These are phyloP conservation scores for Leptoxyphium fumago DNA, from an alignment of 2,329 filamentous ascomycete species.

Conservation along the genomic window DNA sequence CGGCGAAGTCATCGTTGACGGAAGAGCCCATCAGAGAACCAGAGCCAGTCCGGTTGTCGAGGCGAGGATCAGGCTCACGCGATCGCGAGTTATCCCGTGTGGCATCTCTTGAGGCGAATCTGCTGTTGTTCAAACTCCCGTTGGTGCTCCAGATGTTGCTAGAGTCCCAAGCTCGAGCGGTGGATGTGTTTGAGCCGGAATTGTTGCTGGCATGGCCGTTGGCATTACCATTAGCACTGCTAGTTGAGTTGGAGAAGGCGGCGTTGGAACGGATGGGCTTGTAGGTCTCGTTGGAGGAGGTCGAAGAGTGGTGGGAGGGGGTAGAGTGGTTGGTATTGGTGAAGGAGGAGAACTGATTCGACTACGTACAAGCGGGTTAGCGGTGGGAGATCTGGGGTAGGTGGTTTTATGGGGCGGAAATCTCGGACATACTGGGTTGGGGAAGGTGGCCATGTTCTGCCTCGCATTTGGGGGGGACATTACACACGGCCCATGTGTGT, in stretches of 20 bases:
- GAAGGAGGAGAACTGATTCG: neutral
- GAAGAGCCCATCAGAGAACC: slow-evolving; percentile 54
- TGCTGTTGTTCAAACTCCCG: slow-evolving; percentile 8
- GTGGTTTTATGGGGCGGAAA: too few relatives aligned
- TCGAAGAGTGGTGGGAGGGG: neutral
- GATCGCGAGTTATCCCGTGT: slow-evolving; percentile 10
- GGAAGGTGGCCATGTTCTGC: too few relatives aligned
- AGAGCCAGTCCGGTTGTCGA: slow-evolving; percentile 49
- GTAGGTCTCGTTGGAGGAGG: neutral
- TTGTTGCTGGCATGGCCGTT: neutral
- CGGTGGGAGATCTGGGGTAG: too few relatives aligned
- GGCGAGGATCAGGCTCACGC: slow-evolving; percentile 13
- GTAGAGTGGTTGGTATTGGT: neutral
- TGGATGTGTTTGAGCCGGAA: neutral
- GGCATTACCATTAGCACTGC: neutral
- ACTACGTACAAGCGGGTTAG: too few relatives aligned
- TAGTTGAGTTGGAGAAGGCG: neutral
- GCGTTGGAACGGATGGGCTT: neutral
- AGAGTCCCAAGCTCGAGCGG: slow-evolving; percentile 9
- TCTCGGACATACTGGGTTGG: too few relatives aligned
- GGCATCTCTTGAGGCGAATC: slow-evolving; percentile 7
- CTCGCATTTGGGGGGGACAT: too few relatives aligned
- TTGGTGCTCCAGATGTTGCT: slow-evolving; percentile 15
- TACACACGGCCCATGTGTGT: too few relatives aligned
- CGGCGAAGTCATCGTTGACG: slow-evolving; percentile 50